These are phyloP conservation scores for Kurtzmaniella cleridarum DNA, from an alignment of 805 yeast species.

Conservation along the genomic window DNA sequence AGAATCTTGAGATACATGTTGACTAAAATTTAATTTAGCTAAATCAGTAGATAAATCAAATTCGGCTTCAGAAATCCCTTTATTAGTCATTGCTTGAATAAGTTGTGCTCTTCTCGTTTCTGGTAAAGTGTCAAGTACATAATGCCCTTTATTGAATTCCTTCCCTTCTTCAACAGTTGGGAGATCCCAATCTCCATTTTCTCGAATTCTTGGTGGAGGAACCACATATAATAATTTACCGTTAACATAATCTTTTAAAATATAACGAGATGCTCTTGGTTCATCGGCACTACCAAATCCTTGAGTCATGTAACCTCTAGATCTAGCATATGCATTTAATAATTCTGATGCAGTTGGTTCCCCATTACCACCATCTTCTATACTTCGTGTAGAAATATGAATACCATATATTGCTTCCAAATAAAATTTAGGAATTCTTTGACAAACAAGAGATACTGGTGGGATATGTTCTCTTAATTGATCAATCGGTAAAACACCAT, in stretches of 20 bases:
- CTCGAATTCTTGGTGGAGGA: constrained; percentile 73
- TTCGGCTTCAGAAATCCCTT: constrained; percentile 44
- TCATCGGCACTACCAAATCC: constrained; percentile 97
- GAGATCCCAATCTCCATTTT: constrained; percentile 55
- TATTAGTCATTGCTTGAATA: constrained; percentile 53
- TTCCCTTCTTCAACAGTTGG: constrained; percentile 34
- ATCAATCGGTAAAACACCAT: constrained; percentile 98
- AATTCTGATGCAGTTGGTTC: constrained; percentile 83
- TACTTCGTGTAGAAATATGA: constrained; percentile 67
- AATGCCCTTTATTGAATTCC: constrained; percentile 70
- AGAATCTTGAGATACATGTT: constrained; percentile 52
- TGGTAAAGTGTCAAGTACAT: constrained; percentile 59
- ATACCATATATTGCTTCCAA: constrained; percentile 93
- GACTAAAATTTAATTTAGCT: constrained; percentile 68
- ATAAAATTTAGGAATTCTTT: constrained; percentile 82
- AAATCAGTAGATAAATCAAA: constrained; percentile 69
- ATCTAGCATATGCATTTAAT: constrained; percentile 87
- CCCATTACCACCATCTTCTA: constrained; percentile 86
- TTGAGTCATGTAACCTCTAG: constrained; percentile 96
- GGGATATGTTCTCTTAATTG: constrained; percentile 90
- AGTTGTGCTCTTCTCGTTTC: constrained; percentile 72
- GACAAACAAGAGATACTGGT: constrained; percentile 79
- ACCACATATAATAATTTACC: constrained; percentile 81
- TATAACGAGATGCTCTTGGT: constrained; percentile 86
- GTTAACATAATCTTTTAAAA: constrained; percentile 89